Evolutionary conservation across 805 yeast species (phyloP).

Genomic region (Sugiyamaella lignohabitans): DNA sequence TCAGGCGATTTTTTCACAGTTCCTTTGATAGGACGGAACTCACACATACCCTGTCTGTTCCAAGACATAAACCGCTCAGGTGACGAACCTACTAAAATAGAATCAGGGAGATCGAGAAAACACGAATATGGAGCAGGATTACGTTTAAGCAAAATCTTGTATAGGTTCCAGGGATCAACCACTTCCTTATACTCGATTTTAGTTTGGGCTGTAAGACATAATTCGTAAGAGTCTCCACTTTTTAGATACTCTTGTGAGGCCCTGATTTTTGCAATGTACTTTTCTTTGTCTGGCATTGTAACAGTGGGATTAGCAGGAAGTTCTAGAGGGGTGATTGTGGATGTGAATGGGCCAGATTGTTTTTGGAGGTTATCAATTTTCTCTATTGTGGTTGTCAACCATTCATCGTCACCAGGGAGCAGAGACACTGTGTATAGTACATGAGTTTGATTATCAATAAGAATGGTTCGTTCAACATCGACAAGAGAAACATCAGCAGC

Average conservation of each 20-base stretch:
- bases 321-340: slow-evolving; percentile 12
- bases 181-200: slow-evolving; percentile 44
- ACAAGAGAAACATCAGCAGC: slow-evolving; percentile 65
- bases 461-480: slow-evolving; percentile 58
- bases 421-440: slow-evolving; percentile 50
- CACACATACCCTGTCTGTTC: slow-evolving; percentile 50
- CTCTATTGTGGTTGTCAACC: slow-evolving; percentile 19
- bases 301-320: slow-evolving; percentile 12
- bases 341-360: too few species aligned
- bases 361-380: slow-evolving; percentile 13
- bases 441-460: slow-evolving; percentile 43
- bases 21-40: slow-evolving; percentile 93
- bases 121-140: slow-evolving; percentile 95
- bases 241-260: slow-evolving; percentile 61
- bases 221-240: slow-evolving; percentile 87
- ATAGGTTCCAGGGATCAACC: slow-evolving; percentile 68
- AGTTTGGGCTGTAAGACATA: slow-evolving; percentile 80
- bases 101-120: slow-evolving; percentile 52
- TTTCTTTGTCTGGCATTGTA: slow-evolving; percentile 42
- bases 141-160: slow-evolving; percentile 56
- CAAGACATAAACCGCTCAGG: slow-evolving; percentile 92
- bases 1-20: slow-evolving; percentile 64
- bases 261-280: slow-evolving; percentile 50
- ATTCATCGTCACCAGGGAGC: slow-evolving; percentile 21
- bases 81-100: slow-evolving; percentile 70